Evolutionary conservation across 345 rosid genomes (phyloP), one percentile per base, ranked within the genome.

Genomic region (Gossypium stocksii): DNA sequence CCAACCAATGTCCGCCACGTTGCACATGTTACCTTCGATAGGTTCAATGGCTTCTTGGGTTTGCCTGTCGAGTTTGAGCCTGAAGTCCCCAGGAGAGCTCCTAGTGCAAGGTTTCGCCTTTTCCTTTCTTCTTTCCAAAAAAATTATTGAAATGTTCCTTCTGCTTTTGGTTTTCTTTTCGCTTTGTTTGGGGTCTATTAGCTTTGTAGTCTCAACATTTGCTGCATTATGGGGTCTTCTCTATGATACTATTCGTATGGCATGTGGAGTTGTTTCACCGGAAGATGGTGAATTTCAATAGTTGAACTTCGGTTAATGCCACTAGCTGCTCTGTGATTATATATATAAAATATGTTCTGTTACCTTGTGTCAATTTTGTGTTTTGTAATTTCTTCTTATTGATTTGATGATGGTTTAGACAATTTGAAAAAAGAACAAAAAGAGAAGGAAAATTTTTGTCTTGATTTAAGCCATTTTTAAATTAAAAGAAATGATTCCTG

Each of bases 21-120:
- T 56, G 92, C 94, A 0, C 98, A 92, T 70, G 98, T 94, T 17
- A 94, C 98, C 58, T 94, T 94, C 74, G 98, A 94, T 80, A 89
- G 97, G 77, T 94, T 92, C 79, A 86, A 90, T 82, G 98, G 98
- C 38, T 94, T 94, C 83, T 82, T 88, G 77, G 98, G 97, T 72
- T 80, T 94, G 84, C 97, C 97, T 58, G 90, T 84, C 65, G 98
- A 94, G 87, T 84, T 89, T 76, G 97, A 94, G 85, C 97, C 93
- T 41, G 97, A 92, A 63, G 93, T 93, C 25, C 86, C 89, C 41
- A 81, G 95, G 64, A 78, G 95, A 66, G 92, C 94, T 71, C 98
- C 97, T 17, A 93, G 98, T 79, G 97, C 98, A 34, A 93, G 97
- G 97, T 90, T 12, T 34, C 27, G 19, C 9, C 13, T 66, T 76